Conservation (phyloP, 139 green algal genomes). For the Volvox africanus region DNA sequence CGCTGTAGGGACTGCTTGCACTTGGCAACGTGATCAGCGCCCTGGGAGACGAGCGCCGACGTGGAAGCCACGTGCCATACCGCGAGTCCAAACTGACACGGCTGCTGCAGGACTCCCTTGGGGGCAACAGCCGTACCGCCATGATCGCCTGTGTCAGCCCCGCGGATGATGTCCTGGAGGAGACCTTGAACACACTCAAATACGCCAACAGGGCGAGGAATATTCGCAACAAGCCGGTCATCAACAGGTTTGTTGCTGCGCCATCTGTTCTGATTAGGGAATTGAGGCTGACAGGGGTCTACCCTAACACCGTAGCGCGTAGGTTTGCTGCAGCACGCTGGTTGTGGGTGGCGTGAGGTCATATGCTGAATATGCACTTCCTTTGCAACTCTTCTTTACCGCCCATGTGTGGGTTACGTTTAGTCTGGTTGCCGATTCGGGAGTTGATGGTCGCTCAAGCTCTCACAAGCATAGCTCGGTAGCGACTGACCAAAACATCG, state of each 20-base stretch:
- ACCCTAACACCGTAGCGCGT: no score
- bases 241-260: constrained; percentile 49
- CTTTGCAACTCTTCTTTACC: no score
- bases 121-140: constrained; percentile 66
- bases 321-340: no score
- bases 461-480: no score
- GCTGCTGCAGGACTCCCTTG: constrained; percentile 67
- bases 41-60: constrained; percentile 61
- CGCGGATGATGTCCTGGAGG: constrained; percentile 58
- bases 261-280: no score
- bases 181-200: constrained; percentile 74
- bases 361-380: no score
- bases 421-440: no score
- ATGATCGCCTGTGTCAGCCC: constrained; percentile 65
- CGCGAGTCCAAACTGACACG: constrained; percentile 72
- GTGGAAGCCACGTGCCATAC: constrained; percentile 71
- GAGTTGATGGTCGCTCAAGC: no score
- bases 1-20: constrained; percentile 62
- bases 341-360: no score
- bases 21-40: constrained; percentile 77
- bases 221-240: constrained; percentile 67
- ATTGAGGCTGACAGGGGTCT: no score
- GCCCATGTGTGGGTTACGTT: no score
- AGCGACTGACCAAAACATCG: no score
- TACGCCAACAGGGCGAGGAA: constrained; percentile 63